These are phyloP conservation scores for Thielaviopsis punctulata DNA, from an alignment of 2,329 filamentous ascomycete species.

Conservation along the genomic window DNA sequence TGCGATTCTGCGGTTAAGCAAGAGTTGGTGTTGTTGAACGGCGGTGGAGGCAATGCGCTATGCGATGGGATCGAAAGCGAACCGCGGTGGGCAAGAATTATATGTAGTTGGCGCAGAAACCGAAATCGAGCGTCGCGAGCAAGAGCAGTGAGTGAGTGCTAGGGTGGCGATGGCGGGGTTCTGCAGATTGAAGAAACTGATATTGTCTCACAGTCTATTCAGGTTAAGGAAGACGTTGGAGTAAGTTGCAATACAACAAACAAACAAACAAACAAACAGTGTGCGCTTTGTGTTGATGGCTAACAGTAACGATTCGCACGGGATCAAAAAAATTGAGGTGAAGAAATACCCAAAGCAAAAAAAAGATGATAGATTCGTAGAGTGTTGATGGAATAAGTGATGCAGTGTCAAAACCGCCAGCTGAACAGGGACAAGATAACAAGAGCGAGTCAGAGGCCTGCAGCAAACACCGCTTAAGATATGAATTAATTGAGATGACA, in stretches of 20 bases:
- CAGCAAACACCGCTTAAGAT: background rate
- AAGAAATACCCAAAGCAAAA: background rate
- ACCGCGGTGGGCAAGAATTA: background rate
- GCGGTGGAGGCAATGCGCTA: background rate
- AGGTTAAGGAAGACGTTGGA: background rate
- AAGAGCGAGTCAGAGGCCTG: background rate
- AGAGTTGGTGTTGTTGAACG: background rate
- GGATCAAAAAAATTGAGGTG: no score
- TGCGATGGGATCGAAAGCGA: background rate
- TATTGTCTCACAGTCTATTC: background rate
- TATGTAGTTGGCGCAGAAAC: background rate
- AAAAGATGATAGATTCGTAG: no score
- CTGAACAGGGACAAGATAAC: background rate
- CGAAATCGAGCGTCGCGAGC: background rate
- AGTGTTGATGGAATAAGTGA: background rate
- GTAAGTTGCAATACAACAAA: no score
- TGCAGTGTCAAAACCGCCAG: background rate
- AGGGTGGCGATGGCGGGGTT: background rate
- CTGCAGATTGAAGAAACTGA: background rate
- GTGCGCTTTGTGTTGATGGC: background rate
- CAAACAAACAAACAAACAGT: no score
- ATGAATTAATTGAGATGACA: background rate
- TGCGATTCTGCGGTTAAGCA: background rate
- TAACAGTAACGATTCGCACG: no score
- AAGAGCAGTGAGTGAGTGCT: background rate